Base-by-base conservation (phyloP, 768 basidiomycete genomes). In the Trametes meyenii region DNA sequence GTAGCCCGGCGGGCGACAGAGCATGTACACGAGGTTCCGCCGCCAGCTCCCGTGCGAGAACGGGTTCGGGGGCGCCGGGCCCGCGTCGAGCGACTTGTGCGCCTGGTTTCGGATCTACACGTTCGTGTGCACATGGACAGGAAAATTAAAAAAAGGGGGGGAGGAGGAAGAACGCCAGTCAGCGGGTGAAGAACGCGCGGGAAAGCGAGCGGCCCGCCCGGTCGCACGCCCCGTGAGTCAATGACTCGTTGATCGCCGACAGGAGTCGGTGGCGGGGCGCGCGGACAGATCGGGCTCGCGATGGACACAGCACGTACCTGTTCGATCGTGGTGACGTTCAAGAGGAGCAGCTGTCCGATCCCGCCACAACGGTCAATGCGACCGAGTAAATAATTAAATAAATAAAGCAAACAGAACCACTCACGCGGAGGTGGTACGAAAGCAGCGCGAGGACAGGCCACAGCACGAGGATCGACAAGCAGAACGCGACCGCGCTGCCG, bases 241-340 rank as follows among this genome's bases (percentile, higher is more conserved):
- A n/a, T 48, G 39, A 29, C 48, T 24, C 52, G 54, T 61, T 59
- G 58, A 59, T 55, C 58, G 57, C 58, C 57, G 58, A 59, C 58
- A 59, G 59, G 52, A 45, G 44, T 58, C 48, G 46, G 59, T 29
- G 57, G 49, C 19, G 45, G 48, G 43, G 39, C 58, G 45, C 19
- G 43, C 66, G 69, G 65, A 55, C 55, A 49, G 58, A 58, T 64
- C 61, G 66, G 59, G 57, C 62, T 17, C 7, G 45, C 45, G 45
- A 46, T 46, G 57, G 42, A 55, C 51, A 61, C 55, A 68, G 54
- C 46, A 70, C 85, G 74, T 72, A 90, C 90, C 83, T 94, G 93
- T 77, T 98, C 96, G 63, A 98, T 94, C n/a, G 95, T 98, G 10
- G 96, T 97, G 38, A 94, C 81, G 73, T 96, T 96, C 64, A 94